Evolutionary conservation across 257 asterid genomes (phyloP).

Genomic region (Ilex asprella): DNA sequence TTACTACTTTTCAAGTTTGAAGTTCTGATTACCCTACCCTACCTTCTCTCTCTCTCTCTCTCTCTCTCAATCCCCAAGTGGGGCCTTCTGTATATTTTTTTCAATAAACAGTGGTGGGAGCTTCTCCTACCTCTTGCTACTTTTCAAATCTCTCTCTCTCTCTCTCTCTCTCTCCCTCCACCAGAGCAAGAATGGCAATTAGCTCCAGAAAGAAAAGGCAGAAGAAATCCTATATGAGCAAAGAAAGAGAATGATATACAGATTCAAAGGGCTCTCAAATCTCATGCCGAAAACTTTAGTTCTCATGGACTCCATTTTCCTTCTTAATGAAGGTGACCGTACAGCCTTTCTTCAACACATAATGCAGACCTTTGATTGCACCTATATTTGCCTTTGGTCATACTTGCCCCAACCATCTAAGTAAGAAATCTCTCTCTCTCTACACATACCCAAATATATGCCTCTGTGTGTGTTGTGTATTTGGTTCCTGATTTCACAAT

Average conservation of each 20-base stretch:
- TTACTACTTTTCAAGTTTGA: conserved; percentile 9
- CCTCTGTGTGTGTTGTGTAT: not conserved
- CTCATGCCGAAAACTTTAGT: not conserved
- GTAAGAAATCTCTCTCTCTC: conserved; percentile 23
- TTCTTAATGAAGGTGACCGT: conserved; percentile 45
- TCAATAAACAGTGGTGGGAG: not conserved
- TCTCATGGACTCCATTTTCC: conserved; percentile 57
- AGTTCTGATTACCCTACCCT: too few relatives aligned
- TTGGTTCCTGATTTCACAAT: too few relatives aligned
- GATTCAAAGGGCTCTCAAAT: not conserved
- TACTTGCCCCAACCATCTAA: conserved; percentile 42
- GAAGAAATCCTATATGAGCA: not conserved
- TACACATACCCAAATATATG: not conserved
- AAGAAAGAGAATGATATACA: not conserved
- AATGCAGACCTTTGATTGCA: conserved; percentile 40
- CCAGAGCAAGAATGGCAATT: not conserved
- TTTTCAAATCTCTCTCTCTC: conserved; percentile 30
- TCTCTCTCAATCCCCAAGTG: not conserved
- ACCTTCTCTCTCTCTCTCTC: not conserved
- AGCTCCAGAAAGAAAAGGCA: not conserved
- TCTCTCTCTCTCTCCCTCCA: not conserved
- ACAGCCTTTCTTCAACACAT: conserved; percentile 39
- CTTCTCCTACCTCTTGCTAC: conserved; percentile 22
- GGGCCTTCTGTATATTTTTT: too few relatives aligned
- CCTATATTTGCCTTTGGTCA: conserved; percentile 70